Base-by-base conservation (phyloP, 2,329 filamentous ascomycete species). In the Hypoxylon sp. region DNA sequence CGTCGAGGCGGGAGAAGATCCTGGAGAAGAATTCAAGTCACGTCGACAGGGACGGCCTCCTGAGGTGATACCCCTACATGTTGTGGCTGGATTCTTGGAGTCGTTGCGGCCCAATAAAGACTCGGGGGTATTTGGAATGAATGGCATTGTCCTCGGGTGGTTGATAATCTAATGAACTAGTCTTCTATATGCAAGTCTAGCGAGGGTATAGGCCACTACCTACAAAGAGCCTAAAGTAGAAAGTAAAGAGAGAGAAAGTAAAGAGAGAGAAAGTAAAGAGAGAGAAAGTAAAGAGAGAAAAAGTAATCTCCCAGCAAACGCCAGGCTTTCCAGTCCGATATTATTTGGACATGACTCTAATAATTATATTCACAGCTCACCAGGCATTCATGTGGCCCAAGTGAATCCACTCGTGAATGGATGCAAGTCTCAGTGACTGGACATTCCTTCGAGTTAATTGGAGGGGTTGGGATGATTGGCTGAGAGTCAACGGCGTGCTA, bases 41-140 rank as follows among this genome's bases (percentile, higher is more conserved):
- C 94, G 88, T 71, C 95, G 89, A 82, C 96, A 99, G 10, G 93
- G 92, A 54, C 90, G 87, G n/a, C 96, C 96, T 73, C 86, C 89
- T 29, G 89, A 86, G 3, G 94, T 98, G 70, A 98, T 88, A 64
- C 96, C 96, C 81, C 91, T 90, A 81, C 96, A 99, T 78, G 94
- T 98, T 11, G 90, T 91, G 1, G 88, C 85, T 1, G 94, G 91
- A 73, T 97, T 91, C 78, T 92, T 93, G 57, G 94, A 97, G 84
- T 98, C 94, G 75, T 90, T 90, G 64, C 94, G 91, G 63, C 86
- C 87, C 65, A 98, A 84, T 29, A 91, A 83, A 19, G 92, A 91
- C 83, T 98, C 94, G 71, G 95, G 94, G 0, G 94, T 97, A 77
- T 90, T 87, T 60, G 86, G 82, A 70, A 90, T 86, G 79, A 90